Percentiles rank a stretch among this genome's conserved stretches.
Evolutionary conservation across 495 filamentous ascomycete genomes (phyloP).

Genomic region (Neurospora africana): DNA sequence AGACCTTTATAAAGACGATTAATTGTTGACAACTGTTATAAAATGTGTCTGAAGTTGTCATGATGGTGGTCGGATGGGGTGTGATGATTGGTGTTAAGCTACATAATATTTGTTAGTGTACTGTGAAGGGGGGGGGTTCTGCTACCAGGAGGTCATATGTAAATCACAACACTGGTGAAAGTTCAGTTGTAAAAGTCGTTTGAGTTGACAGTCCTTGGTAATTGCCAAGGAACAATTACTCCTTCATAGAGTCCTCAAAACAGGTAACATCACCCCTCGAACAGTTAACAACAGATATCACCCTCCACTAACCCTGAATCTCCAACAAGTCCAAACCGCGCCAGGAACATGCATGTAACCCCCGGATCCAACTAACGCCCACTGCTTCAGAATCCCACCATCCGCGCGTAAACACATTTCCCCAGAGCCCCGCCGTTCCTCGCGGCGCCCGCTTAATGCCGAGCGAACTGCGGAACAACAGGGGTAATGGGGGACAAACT

Average conservation of each 20-base stretch:
- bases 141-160: background rate
- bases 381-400: background rate
- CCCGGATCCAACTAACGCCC: background rate
- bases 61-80: no score
- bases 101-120: no score
- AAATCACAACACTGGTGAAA: no score
- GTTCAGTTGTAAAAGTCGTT: no score
- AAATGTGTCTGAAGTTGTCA: background rate
- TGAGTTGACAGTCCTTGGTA: no score
- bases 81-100: no score
- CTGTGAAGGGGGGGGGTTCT: no score
- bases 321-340: background rate
- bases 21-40: background rate
- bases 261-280: background rate
- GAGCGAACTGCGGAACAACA: background rate
- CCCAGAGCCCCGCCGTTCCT: background rate
- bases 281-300: background rate
- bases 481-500: background rate
- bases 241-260: background rate
- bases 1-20: background rate
- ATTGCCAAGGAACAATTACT: no score
- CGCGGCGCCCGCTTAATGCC: background rate
- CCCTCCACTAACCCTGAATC: background rate
- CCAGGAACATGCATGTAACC: background rate
- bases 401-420: background rate